Evolutionary conservation across 495 filamentous ascomycete genomes (phyloP).

Genomic region (Aspergillus haitiensis): DNA sequence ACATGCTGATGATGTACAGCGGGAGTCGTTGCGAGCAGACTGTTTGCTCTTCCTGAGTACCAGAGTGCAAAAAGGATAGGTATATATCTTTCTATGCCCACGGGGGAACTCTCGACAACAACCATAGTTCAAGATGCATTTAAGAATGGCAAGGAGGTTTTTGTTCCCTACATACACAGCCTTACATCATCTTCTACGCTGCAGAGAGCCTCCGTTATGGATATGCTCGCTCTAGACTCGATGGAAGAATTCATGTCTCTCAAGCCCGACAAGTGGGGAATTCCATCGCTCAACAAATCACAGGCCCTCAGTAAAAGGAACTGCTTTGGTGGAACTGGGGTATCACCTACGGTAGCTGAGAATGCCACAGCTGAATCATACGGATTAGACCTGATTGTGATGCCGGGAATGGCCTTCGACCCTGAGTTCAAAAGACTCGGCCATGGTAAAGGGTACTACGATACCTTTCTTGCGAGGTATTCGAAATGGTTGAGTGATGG

Average conservation of each 20-base stretch:
- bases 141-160: slow-evolving; percentile 74
- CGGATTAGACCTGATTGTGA: slow-evolving; percentile 81
- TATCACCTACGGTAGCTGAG: slow-evolving; percentile 16
- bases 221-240: slow-evolving; percentile 81
- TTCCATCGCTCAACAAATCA: slow-evolving; percentile 69
- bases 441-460: slow-evolving; percentile 97
- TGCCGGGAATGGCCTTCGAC: slow-evolving; percentile 96
- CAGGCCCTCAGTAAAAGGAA: slow-evolving; percentile 64
- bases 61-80: slow-evolving; percentile 69
- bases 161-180: slow-evolving; percentile 83
- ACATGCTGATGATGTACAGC: slow-evolving; percentile 49
- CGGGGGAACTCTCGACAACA: slow-evolving; percentile 77
- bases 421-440: slow-evolving; percentile 71
- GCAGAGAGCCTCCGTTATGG: slow-evolving; percentile 67
- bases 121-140: slow-evolving; percentile 80
- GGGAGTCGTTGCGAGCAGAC: slow-evolving; percentile 51
- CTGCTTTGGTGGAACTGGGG: slow-evolving; percentile 58
- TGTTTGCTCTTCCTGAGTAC: slow-evolving; percentile 67
- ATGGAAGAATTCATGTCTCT: slow-evolving; percentile 74
- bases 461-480: slow-evolving; percentile 82
- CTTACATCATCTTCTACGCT: slow-evolving; percentile 46
- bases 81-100: slow-evolving; percentile 91
- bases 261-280: slow-evolving; percentile 83
- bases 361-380: slow-evolving; percentile 37
- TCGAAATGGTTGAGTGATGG: slow-evolving; percentile 43